Base-by-base conservation (phyloP, 2,329 filamentous ascomycete genomes). In the Venturia effusa region DNA sequence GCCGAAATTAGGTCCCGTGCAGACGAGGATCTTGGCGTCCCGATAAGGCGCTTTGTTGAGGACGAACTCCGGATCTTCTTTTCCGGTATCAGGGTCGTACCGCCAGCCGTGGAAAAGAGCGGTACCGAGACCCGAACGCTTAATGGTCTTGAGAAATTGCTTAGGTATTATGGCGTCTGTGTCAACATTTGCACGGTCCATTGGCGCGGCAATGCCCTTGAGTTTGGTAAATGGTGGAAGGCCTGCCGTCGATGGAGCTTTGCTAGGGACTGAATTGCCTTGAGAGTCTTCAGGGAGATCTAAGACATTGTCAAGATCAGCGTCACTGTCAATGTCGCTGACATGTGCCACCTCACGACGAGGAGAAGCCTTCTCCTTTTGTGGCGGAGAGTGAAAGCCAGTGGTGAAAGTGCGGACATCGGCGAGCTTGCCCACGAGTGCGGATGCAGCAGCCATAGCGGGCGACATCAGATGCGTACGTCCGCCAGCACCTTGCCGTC, bases 131-230 rank as follows among this genome's bases (percentile, higher is more conserved):
- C 94, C 94, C 1, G 93, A 96, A 65, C 94, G 90, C 83, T 97
- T 97, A 79, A 97, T 97, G 48, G 94, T 99, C 81, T 97, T 99
- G 68, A 99, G 84, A 80, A 97, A 99, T 75, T 99, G 94, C 79
- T 99, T 99, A 68, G 94, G 94, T 69, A 99, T 99, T 77, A 97
- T 97, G 73, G 93, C 93, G 72, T 99, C 94, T n/a, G 94, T 99
- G 79, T 99, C 94, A 70, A 97, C 87, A 75, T 99, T 99, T 68
- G 88, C 83, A 70, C 89, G 86, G 67, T 96, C 89, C 76, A 99
- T 80, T 2, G 91, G 90, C 13, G 92, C 94, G 1, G 92, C 91
- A 68, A 93, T 88, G 65, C 93, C 94, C 78, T 89, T 93, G 69
- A 95, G 84, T 59, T 85, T 83, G 30, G 84, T 86, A 78, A 97